Evolutionary conservation across 1,139 yeast genomes (phyloP).

Genomic region (Sugiyamaella pinicola): DNA sequence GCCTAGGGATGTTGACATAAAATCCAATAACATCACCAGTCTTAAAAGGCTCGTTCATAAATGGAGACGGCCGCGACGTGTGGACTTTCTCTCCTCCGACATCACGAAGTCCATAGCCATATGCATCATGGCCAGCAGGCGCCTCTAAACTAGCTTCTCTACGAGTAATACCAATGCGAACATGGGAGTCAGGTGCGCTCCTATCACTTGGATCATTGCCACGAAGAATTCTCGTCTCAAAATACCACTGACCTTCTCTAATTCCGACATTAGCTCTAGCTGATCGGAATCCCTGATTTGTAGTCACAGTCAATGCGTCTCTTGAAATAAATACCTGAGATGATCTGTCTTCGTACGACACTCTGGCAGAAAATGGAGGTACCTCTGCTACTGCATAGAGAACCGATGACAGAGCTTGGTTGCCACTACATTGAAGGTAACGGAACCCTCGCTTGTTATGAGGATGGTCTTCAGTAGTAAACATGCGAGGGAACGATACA

Average conservation of each 20-base stretch:
- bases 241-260: slow-evolving; percentile 77
- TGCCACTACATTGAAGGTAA: slow-evolving; percentile 77
- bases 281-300: slow-evolving; percentile 78
- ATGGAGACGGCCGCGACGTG: slow-evolving; percentile 63
- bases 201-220: slow-evolving; percentile 38
- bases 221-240: slow-evolving; percentile 64
- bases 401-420: slow-evolving; percentile 58
- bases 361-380: slow-evolving; percentile 64
- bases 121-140: slow-evolving; percentile 94
- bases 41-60: slow-evolving; percentile 57
- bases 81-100: slow-evolving; percentile 78
- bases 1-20: slow-evolving; percentile 66
- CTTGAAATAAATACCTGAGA: slow-evolving; percentile 56
- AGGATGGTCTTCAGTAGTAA: slow-evolving; percentile 72
- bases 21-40: slow-evolving; percentile 86
- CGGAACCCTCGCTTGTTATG: slow-evolving; percentile 78
- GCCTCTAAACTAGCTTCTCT: slow-evolving; percentile 90
- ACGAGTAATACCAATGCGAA: slow-evolving; percentile 78
- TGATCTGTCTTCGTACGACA: slow-evolving; percentile 74
- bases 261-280: slow-evolving; percentile 74
- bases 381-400: slow-evolving; percentile 76
- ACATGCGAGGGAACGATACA: slow-evolving; percentile 40
- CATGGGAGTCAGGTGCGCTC: slow-evolving; percentile 49
- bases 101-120: slow-evolving; percentile 90
- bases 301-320: slow-evolving; percentile 50